Conservation (phyloP, 257 asterid species). For the Paulownia fortunei region DNA sequence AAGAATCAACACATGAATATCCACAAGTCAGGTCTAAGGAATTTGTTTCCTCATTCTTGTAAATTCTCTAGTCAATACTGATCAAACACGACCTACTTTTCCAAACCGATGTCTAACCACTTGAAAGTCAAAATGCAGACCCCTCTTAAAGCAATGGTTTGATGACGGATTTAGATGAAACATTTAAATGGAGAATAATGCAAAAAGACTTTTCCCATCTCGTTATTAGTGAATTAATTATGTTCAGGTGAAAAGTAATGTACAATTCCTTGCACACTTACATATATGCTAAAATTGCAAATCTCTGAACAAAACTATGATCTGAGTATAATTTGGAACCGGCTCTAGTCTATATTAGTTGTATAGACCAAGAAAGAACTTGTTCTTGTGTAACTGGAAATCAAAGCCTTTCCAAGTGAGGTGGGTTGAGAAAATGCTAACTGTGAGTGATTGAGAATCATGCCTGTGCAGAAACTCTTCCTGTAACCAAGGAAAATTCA, state of each 20-base stretch:
- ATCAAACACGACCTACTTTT: constrained; percentile 14
- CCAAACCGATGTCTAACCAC: neutral
- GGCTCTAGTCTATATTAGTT: constrained; percentile 39
- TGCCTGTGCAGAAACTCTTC: constrained; percentile 60
- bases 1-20: constrained; percentile 3
- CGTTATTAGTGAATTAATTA: neutral
- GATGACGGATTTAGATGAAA: constrained; percentile 1
- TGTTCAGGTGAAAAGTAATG: neutral
- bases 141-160: neutral
- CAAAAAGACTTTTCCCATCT: constrained; percentile 4
- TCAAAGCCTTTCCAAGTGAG: constrained; percentile 62
- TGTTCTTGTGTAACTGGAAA: constrained; percentile 62
- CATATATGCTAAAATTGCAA: neutral
- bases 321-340: constrained; percentile 8
- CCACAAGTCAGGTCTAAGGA: constrained; percentile 23
- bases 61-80: constrained; percentile 19
- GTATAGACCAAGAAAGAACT: constrained; percentile 65
- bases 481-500: constrained; percentile 42
- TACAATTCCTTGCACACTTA: neutral
- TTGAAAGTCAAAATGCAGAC: neutral
- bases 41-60: constrained; percentile 16
- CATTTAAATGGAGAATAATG: neutral
- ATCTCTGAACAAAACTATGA: neutral
- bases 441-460: constrained; percentile 42
- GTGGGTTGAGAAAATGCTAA: constrained; percentile 86